Percentiles rank a stretch among this genome's conserved stretches.
Conservation (phyloP, 2,329 filamentous ascomycete species). For the Paracoccidioides lutzii region DNA sequence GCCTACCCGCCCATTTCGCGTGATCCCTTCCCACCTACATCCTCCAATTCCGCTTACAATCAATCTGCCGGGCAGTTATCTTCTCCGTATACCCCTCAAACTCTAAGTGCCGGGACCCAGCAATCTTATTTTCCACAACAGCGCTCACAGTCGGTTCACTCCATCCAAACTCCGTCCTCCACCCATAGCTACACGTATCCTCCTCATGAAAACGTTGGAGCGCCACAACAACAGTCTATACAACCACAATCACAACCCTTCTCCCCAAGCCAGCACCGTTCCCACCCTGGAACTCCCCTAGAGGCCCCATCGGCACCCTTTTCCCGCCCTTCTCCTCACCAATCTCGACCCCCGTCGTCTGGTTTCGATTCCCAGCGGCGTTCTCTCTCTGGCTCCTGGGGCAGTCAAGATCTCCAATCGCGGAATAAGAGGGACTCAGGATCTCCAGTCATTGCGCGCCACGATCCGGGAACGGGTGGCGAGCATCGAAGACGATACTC, state of each 20-base stretch:
- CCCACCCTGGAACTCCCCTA: slow-evolving; percentile 34
- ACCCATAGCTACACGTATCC: slow-evolving; percentile 22
- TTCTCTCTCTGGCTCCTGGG: slow-evolving; percentile 22
- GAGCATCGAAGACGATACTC: slow-evolving; percentile 24
- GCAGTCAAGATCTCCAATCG: slow-evolving; percentile 18
- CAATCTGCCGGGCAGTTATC: slow-evolving; percentile 19
- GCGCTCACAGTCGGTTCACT: slow-evolving; percentile 25
- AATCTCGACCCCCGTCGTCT: slow-evolving; percentile 26
- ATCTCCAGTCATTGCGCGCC: slow-evolving; percentile 26
- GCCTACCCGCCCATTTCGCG: slow-evolving; percentile 17
- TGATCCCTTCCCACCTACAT: slow-evolving; percentile 21
- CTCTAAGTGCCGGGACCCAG: slow-evolving; percentile 22
- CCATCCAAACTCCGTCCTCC: slow-evolving; percentile 24
- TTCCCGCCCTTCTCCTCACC: slow-evolving; percentile 24
- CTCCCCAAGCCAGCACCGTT: slow-evolving; percentile 15
- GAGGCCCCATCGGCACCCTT: slow-evolving; percentile 30
- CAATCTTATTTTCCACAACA: slow-evolving; percentile 24
- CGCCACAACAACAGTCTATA: slow-evolving; percentile 19
- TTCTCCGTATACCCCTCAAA: slow-evolving; percentile 29
- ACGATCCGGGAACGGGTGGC: slow-evolving; percentile 28
- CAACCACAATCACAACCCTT: slow-evolving; percentile 22
- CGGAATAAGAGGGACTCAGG: slow-evolving; percentile 17
- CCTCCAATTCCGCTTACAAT: slow-evolving; percentile 13
- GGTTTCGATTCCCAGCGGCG: slow-evolving; percentile 24
- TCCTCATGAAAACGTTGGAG: slow-evolving; percentile 24